phyloP scores from a whole-genome alignment of 176 grass and related monocot genomes.

The Rhipidocladum racemiflorum region DNA sequence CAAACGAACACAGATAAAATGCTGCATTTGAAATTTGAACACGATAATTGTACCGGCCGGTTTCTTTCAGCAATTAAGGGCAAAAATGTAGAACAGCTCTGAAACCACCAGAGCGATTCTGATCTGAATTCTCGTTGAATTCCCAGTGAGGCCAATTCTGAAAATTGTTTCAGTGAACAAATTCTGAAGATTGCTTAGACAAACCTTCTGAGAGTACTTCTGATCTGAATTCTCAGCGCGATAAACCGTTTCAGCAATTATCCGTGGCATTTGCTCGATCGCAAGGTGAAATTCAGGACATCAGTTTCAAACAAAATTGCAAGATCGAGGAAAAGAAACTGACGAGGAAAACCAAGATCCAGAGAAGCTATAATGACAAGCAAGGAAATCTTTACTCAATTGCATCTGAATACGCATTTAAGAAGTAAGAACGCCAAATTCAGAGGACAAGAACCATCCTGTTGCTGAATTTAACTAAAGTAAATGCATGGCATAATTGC shows the following conservation, averaged over 20 bases:
- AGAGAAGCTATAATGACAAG: not conserved
- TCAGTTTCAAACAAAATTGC: not conserved
- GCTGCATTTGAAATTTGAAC: slow-evolving; percentile 20
- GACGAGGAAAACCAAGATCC: slow-evolving; percentile 20
- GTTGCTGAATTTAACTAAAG: slow-evolving; percentile 5
- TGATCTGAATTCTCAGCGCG: not conserved
- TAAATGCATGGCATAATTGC: not conserved
- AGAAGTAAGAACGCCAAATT: slow-evolving; percentile 15
- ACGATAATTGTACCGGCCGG: not conserved
- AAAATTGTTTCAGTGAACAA: not conserved
- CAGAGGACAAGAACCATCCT: not conserved
- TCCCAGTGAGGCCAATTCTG: not conserved
- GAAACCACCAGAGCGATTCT: not conserved
- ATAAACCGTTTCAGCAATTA: not conserved
- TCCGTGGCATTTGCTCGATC: not conserved
- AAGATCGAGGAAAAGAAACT: not conserved
- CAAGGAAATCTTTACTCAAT: not conserved
- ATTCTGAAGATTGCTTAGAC: not conserved
- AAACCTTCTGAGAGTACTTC: not conserved
- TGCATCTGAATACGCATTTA: not conserved
- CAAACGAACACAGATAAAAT: not conserved
- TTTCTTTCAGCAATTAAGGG: not conserved
- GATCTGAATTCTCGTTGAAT: not conserved
- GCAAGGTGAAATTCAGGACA: not conserved
- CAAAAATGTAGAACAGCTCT: not conserved